Percentiles rank a stretch among this genome's conserved stretches.
phyloP scores from a whole-genome alignment of 306 rosid genomes.

The Ziziphus jujuba region DNA sequence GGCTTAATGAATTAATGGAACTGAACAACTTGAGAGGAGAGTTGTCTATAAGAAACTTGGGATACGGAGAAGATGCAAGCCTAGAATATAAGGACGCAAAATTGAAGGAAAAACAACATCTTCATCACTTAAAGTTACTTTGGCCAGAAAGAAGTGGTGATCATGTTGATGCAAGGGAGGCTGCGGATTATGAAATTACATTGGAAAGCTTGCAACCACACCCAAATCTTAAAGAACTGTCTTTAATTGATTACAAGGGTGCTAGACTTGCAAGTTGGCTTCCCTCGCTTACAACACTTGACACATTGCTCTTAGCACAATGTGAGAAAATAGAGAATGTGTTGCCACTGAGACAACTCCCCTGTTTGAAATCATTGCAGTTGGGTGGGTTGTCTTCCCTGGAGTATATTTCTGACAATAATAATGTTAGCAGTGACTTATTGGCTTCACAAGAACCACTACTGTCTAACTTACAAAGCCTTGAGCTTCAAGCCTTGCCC shows the following conservation, averaged over 20 bases:
- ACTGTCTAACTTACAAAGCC: neutral
- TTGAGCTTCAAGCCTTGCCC: neutral
- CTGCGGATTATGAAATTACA: slow-evolving; percentile 16
- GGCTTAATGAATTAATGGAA: neutral
- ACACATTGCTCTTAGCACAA: accelerated
- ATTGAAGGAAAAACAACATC: neutral
- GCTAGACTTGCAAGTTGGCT: slow-evolving; percentile 16
- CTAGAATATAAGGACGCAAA: neutral
- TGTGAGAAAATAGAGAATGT: neutral
- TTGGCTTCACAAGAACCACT: neutral
- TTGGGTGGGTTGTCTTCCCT: neutral
- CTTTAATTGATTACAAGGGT: slow-evolving; percentile 19
- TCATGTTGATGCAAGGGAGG: too few species aligned
- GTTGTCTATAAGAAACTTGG: neutral
- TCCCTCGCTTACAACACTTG: neutral
- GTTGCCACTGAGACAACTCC: neutral
- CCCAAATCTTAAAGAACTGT: slow-evolving; percentile 1
- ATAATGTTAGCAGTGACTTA: neutral
- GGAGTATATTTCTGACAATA: neutral
- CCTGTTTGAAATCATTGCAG: neutral
- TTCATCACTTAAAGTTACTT: neutral
- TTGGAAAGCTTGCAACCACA: slow-evolving; percentile 6
- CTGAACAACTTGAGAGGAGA: neutral
- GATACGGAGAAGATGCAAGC: neutral
- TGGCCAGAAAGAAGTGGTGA: neutral